A percentile compares a stretch with the other conserved stretches of the same genome.
Conservation (phyloP, 495 filamentous ascomycete species). For the Penicillium paradoxum region DNA sequence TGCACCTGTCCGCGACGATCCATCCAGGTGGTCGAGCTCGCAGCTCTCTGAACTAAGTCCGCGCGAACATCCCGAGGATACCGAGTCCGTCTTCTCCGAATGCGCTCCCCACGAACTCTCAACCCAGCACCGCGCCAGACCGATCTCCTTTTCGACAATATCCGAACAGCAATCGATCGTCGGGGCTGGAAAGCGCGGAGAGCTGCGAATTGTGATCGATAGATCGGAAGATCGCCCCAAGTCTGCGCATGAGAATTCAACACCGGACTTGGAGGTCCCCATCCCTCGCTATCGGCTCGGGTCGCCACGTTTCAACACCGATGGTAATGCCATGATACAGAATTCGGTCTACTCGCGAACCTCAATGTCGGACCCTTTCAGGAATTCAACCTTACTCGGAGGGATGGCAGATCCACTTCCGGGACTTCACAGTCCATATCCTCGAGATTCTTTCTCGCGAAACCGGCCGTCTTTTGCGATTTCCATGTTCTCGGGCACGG, state of each 20-base stretch:
- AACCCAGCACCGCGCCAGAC: slow-evolving; percentile 41
- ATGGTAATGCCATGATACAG: slow-evolving; percentile 74
- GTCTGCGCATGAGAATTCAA: slow-evolving; percentile 55
- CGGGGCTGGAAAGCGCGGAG: slow-evolving; percentile 43
- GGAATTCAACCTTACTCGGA: slow-evolving; percentile 43
- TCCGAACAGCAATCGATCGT: slow-evolving; percentile 44
- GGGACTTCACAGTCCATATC: slow-evolving; percentile 16
- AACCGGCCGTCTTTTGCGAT: slow-evolving; percentile 34
- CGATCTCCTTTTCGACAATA: slow-evolving; percentile 60
- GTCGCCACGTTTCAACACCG: slow-evolving; percentile 71
- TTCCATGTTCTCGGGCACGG: slow-evolving; percentile 47
- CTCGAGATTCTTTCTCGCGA: slow-evolving; percentile 22
- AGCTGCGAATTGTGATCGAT: slow-evolving; percentile 82
- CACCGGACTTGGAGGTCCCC: slow-evolving; percentile 62
- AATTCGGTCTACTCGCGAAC: slow-evolving; percentile 60
- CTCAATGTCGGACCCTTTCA: slow-evolving; percentile 49
- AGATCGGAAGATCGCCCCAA: slow-evolving; percentile 63
- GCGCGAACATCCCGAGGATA: slow-evolving; percentile 24
- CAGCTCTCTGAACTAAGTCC: slow-evolving; percentile 45
- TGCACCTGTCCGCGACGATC: slow-evolving; percentile 23
- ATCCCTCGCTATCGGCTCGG: slow-evolving; percentile 87
- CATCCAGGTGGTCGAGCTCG: slow-evolving; percentile 42
- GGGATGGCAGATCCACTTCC: slow-evolving; percentile 22
- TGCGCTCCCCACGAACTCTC: slow-evolving; percentile 21
- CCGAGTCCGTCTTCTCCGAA: slow-evolving; percentile 26